Percentiles rank a stretch among this genome's conserved stretches.
phyloP scores from a whole-genome alignment of 2,329 filamentous ascomycete species.

The Huntiella decipiens region DNA sequence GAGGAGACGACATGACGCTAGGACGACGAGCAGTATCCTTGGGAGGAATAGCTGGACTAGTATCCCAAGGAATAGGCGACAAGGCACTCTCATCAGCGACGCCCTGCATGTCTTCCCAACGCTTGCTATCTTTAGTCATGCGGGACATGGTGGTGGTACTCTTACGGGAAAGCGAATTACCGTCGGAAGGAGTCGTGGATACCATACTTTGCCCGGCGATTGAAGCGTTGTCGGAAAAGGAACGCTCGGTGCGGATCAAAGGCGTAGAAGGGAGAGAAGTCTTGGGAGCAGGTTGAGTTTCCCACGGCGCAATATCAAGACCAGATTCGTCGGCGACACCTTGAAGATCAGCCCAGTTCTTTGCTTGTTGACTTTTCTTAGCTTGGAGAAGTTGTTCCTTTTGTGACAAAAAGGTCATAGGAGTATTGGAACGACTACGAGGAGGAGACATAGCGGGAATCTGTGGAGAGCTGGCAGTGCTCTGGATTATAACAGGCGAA shows the following conservation, averaged over 20 bases:
- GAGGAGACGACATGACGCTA: not conserved
- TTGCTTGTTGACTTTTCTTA: conserved; percentile 1
- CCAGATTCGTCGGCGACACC: conserved; percentile 5
- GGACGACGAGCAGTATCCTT: not conserved
- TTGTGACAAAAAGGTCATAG: not conserved
- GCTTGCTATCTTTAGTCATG: conserved; percentile 2
- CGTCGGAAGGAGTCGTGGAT: conserved; percentile 1
- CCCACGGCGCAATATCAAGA: conserved; percentile 3
- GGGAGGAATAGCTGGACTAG: not conserved
- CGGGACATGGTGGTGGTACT: not conserved
- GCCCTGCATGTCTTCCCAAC: conserved; percentile 7
- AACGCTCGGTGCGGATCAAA: not conserved
- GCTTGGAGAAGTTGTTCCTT: not conserved
- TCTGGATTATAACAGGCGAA: not conserved
- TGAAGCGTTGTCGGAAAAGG: conserved; percentile 2
- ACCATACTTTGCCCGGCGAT: conserved; percentile 2
- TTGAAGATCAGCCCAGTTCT: conserved; percentile 6
- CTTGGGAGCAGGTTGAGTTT: not conserved
- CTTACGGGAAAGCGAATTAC: not conserved
- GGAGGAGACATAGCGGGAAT: no score
- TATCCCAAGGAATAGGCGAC: conserved; percentile 4
- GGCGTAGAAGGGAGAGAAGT: not conserved
- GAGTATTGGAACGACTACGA: not conserved
- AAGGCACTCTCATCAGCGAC: conserved; percentile 2
- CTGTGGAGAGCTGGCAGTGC: not conserved